Base-by-base conservation (phyloP, 1,284 basidiomycete genomes). In the Coniophora puteana region DNA sequence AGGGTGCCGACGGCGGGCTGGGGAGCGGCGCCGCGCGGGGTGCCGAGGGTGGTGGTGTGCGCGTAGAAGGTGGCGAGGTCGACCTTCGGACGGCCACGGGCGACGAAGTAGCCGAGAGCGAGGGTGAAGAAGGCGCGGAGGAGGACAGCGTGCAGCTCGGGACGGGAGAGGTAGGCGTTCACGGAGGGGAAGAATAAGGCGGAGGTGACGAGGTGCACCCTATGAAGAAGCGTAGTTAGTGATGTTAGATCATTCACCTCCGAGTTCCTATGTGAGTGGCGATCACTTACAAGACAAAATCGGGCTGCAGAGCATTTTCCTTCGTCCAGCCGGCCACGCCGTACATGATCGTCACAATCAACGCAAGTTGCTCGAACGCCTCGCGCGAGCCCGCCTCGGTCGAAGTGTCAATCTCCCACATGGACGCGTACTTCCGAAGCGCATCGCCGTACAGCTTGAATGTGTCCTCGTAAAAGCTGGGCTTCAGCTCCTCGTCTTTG, bases 161-260 rank as follows among this genome's bases (percentile, higher is more conserved):
- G 66, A 44, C 50, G 35, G 57, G 56, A 45, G 58, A 49, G 43
- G 37, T 23, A 51, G 1, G 53, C 51, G 31, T 62, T 36, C 34
- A 70, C 41, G 2, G 64, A 62, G 6, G 65, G 59, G 18, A 71
- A 44, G 58, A 74, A 72, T 27, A 75, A 48, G 2, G 61, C 54
- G 4, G 71, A 76, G 0, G 72, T 76, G 21, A 74, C 65, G 7
- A 70, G 50, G 44, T 75, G 74, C 62, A 71, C 63, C 10, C 76
- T 78, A 12, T 3, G 10, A 4, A 8, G 20, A 1, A 26, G 20
- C 22, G 25, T n/a, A 29, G 45, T 23, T 41, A 32, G 17, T 5
- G 5, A 26, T 7, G 4, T 16, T 10, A 35, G 14, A 21, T 35
- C 17, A 31, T n/a, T n/a, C n/a, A n/a, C n/a, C n/a, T n/a, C 4